phyloP scores from a whole-genome alignment of 2,329 filamentous ascomycete species.

The Aspergillus sp. region DNA sequence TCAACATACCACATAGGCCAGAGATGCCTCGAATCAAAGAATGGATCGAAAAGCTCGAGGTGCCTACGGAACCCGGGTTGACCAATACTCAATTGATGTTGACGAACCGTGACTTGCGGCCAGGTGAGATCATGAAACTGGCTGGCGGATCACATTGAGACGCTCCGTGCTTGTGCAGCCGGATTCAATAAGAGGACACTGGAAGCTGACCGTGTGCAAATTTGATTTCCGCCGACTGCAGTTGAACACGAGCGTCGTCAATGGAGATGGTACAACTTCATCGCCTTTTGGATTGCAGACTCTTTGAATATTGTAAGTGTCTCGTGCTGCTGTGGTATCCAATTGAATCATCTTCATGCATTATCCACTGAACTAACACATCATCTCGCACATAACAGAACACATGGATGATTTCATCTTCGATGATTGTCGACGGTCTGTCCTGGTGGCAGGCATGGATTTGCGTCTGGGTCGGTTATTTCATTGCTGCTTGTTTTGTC shows the following conservation, averaged over 20 bases:
- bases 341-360: conserved; percentile 2
- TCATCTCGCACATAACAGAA: conserved; percentile 51
- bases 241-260: conserved; percentile 78
- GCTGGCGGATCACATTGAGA: conserved; percentile 9
- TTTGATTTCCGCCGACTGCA: conserved; percentile 37
- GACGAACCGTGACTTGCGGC: conserved; percentile 78
- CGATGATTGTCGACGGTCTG: conserved; percentile 74
- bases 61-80: conserved; percentile 74
- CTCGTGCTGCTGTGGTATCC: neutral
- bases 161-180: conserved; percentile 13
- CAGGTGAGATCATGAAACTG: conserved; percentile 43
- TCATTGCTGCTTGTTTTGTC: conserved; percentile 74
- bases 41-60: conserved; percentile 62
- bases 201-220: conserved; percentile 19
- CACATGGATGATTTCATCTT: conserved; percentile 90
- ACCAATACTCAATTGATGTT: conserved; percentile 81
- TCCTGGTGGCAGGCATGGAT: conserved; percentile 92
- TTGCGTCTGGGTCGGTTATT: conserved; percentile 86
- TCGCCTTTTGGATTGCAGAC: conserved; percentile 84
- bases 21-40: conserved; percentile 32
- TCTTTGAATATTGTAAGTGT: conserved; percentile 71
- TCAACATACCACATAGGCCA: neutral
- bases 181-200: conserved; percentile 3
- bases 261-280: conserved; percentile 87
- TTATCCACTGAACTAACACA: conserved; percentile 3